A percentile compares a stretch with the other conserved stretches of the same genome.
Conservation (phyloP, 208 protist genomes). For the Trypanosoma congolense region DNA sequence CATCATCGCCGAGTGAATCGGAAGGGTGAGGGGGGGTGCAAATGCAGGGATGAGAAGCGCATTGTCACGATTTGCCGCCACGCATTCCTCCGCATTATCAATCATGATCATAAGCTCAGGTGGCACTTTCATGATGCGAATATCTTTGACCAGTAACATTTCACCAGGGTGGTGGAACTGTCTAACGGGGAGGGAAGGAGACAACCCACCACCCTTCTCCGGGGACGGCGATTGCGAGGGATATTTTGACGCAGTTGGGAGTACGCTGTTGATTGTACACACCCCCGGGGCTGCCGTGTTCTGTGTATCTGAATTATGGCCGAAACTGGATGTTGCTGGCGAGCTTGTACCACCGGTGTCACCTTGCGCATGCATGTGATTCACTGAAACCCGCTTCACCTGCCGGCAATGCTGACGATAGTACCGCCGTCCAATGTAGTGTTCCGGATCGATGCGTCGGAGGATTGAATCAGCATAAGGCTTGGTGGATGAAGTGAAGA, state of each 20-base stretch:
- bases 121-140: constrained; percentile 77
- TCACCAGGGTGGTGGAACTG: no score
- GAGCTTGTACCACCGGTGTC: background rate
- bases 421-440: constrained; percentile 57
- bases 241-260: no score
- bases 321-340: background rate
- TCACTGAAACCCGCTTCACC: constrained; percentile 41
- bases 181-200: no score
- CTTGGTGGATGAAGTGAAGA: constrained; percentile 86
- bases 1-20: constrained; percentile 5
- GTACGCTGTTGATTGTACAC: no score
- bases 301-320: background rate
- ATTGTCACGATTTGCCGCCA: constrained; percentile 73
- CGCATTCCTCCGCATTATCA: constrained; percentile 82
- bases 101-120: constrained; percentile 82
- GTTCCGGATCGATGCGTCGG: constrained; percentile 70
- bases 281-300: no score
- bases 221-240: no score
- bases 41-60: constrained; percentile 73
- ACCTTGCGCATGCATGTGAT: background rate
- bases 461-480: constrained; percentile 88
- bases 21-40: constrained; percentile 46
- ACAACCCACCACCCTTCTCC: no score
- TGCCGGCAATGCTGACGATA: constrained; percentile 79
- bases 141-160: constrained; percentile 72